Base-by-base conservation (phyloP, 1,284 basidiomycete genomes). In the Stygiomarasmius scandens region DNA sequence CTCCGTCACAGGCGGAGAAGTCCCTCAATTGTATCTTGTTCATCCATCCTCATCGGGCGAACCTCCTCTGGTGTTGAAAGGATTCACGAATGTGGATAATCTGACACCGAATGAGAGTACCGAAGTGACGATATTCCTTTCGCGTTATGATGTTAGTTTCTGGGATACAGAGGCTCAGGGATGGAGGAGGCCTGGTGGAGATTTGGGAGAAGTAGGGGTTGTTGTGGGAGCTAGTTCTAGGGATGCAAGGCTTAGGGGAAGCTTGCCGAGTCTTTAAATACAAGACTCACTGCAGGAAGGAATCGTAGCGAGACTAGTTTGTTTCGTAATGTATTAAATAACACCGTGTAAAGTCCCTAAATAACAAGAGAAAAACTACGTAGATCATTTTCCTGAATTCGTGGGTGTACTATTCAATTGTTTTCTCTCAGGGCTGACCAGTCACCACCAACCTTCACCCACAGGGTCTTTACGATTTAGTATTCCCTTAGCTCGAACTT, bases 11-110 rank as follows among this genome's bases (percentile, higher is more conserved):
- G 89, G 89, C 32, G 77, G 77, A 24, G 84, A 86, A 53, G 83
- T 82, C n/a, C 83, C 85, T 1, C 87, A 89, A 69, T 68, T 90
- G 4, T 90, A 90, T 68, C 54, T 89, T 12, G 78, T 83, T 63
- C 81, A 84, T 66, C 84, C 86, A 0, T 55, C 76, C 0, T 82
- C 79, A 0, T 76, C 85, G 1, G 75, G 75, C 16, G 81, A 85
- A 58, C 86, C 87, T 1, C 88, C 88, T 0, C 80, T 79, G 9
- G 65, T 88, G 50, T 72, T 90, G 32, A 84, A 81, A 64, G 88
- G 88, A 3, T 90, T 90, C 70, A 83, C 82, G n/a, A 75, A 85
- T 59, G 69, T 85, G 10, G 77, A 77, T 23, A 62, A 88, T 0
- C 58, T 65, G 0, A 76, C 84, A 1, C 8, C 14, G 14, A 82